A percentile compares a stretch with the other conserved stretches of the same genome.
These are phyloP conservation scores for Heterobasidion annosum DNA, from an alignment of 1,284 basidiomycete species.

Conservation along the genomic window DNA sequence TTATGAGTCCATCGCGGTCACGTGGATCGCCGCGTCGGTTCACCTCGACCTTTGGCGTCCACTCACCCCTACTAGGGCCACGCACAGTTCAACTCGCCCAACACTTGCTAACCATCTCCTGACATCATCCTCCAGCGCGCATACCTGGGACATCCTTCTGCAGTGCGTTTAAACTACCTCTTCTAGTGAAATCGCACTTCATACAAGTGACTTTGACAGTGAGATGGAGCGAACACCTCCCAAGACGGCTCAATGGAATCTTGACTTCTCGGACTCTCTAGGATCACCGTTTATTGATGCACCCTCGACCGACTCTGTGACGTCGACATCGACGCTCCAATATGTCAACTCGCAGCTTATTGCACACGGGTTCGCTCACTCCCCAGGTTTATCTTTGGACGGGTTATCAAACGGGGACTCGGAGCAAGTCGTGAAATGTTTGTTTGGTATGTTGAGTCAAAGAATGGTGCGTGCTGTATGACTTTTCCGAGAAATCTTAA, in stretches of 20 bases:
- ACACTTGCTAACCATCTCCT: no score
- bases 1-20: background rate
- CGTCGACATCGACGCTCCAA: constrained; percentile 34
- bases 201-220: background rate
- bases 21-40: background rate
- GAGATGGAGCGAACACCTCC: constrained; percentile 13
- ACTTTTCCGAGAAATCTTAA: background rate
- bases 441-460: constrained; percentile 73
- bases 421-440: constrained; percentile 66
- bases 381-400: constrained; percentile 56
- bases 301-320: constrained; percentile 16
- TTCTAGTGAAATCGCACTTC: no score
- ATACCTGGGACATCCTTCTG: no score
- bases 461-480: constrained; percentile 51
- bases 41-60: constrained; percentile 3
- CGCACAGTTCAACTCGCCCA: background rate
- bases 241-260: constrained; percentile 24
- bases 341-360: constrained; percentile 74
- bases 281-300: constrained; percentile 20
- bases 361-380: constrained; percentile 68
- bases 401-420: constrained; percentile 48
- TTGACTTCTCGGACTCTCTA: constrained; percentile 19
- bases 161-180: no score
- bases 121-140: no score
- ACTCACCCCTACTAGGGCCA: background rate